Evolutionary conservation across 2,329 filamentous ascomycete genomes (phyloP).

Genomic region (Ophiostoma angusticollis): DNA sequence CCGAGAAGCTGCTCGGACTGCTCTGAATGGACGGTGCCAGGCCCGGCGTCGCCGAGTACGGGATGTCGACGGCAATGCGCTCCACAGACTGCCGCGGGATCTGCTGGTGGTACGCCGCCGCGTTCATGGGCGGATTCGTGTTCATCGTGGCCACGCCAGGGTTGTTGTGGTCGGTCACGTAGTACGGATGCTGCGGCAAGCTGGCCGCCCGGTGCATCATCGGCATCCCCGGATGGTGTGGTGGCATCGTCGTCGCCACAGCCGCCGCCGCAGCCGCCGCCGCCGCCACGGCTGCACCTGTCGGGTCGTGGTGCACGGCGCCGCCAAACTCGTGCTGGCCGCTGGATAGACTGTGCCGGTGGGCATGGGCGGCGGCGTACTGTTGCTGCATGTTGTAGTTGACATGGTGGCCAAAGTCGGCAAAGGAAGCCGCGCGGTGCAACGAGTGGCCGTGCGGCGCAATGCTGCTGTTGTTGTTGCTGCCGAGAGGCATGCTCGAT

Average conservation of each 20-base stretch:
- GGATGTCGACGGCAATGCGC: conserved; percentile 34
- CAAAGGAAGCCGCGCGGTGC: conserved; percentile 41
- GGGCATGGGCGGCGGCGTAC: conserved; percentile 27
- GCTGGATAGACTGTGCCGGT: conserved; percentile 35
- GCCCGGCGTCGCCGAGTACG: conserved; percentile 35
- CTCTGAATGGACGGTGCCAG: conserved; percentile 38
- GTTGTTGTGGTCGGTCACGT: conserved; percentile 48
- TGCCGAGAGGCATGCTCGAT: conserved; percentile 23
- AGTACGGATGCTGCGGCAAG: conserved; percentile 36
- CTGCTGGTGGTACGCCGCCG: conserved; percentile 29
- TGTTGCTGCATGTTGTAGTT: conserved; percentile 30
- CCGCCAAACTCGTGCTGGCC: conserved; percentile 31
- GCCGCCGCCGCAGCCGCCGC: conserved; percentile 3
- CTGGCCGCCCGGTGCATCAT: conserved; percentile 37
- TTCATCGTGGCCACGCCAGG: conserved; percentile 50
- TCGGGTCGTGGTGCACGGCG: conserved; percentile 24
- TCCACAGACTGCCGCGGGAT: conserved; percentile 37
- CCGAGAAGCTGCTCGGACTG: conserved; percentile 47
- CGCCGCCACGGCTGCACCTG: background rate
- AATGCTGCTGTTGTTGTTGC: conserved; percentile 14
- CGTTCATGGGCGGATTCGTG: conserved; percentile 27
- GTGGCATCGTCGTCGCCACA: conserved; percentile 7
- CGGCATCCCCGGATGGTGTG: conserved; percentile 28
- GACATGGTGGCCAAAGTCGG: conserved; percentile 39
- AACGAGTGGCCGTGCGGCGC: conserved; percentile 23